Evolutionary conservation across 108 stramenopile genomes (phyloP).

Genomic region (Pseudonitzschia multistriata): DNA sequence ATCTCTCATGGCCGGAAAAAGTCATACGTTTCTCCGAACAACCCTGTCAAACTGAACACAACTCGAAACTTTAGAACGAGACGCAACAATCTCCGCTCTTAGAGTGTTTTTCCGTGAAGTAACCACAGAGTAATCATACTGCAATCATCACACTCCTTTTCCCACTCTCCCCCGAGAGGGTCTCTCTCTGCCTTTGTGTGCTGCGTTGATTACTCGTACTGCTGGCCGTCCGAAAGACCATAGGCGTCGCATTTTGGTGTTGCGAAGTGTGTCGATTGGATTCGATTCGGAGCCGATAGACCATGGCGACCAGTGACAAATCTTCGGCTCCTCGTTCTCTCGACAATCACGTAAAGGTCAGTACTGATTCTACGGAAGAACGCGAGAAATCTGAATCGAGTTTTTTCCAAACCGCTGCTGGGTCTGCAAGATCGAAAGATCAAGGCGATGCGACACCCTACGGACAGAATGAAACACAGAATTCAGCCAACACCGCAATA

Average conservation of each 20-base stretch:
- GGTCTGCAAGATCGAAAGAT: not conserved
- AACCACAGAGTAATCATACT: constrained; percentile 1
- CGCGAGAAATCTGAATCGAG: not conserved
- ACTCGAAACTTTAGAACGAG: not conserved
- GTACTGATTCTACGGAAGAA: constrained; percentile 14
- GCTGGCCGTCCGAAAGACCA: constrained; percentile 5
- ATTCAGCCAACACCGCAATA: no score
- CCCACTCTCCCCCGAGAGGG: constrained; percentile 3
- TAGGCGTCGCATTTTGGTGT: not conserved
- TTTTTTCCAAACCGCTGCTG: not conserved
- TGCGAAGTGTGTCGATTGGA: not conserved
- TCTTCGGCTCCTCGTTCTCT: not conserved
- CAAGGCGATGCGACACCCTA: not conserved
- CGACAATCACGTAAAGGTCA: not conserved
- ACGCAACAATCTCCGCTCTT: constrained; percentile 11
- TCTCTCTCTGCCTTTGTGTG: not conserved
- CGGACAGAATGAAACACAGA: not conserved
- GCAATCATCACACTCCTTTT: not conserved
- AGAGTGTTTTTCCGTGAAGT: constrained; percentile 3
- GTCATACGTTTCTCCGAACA: not conserved
- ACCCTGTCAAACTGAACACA: not conserved
- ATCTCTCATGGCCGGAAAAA: not conserved
- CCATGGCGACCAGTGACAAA: constrained; percentile 15
- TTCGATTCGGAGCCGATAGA: not conserved
- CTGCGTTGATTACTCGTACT: not conserved